These are phyloP conservation scores for Entophlyctis luteolus DNA, from an alignment of 192 early-diverging fungal genomes.

Conservation along the genomic window DNA sequence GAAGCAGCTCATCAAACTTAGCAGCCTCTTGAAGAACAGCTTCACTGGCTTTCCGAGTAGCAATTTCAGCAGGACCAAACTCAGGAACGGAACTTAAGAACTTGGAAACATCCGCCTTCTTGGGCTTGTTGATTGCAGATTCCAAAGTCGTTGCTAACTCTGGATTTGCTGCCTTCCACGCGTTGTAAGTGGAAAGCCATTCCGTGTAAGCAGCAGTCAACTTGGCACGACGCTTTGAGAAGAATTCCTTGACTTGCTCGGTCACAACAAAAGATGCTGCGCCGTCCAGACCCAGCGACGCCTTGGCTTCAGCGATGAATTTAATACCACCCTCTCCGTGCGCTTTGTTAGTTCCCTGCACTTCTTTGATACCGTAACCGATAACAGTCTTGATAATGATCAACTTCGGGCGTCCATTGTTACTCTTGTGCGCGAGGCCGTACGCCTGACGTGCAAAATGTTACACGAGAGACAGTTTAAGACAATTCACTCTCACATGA, in stretches of 20 bases:
- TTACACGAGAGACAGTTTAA: neutral
- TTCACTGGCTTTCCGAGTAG: slow-evolving; percentile 79
- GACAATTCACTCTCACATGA: neutral
- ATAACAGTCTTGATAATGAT: slow-evolving; percentile 73
- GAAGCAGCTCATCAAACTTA: slow-evolving; percentile 73
- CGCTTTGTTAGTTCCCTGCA: slow-evolving; percentile 83
- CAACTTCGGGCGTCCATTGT: slow-evolving; percentile 59
- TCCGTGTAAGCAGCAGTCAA: slow-evolving; percentile 63
- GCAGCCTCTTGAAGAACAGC: slow-evolving; percentile 77
- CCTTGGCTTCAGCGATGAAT: slow-evolving; percentile 63
- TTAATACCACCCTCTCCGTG: slow-evolving; percentile 65
- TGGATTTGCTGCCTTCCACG: slow-evolving; percentile 68
- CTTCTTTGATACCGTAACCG: slow-evolving; percentile 81
- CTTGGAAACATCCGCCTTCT: slow-evolving; percentile 20
- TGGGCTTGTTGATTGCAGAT: slow-evolving; percentile 16
- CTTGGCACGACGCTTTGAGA: slow-evolving; percentile 48
- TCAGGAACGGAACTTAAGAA: slow-evolving; percentile 19
- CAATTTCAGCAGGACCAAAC: slow-evolving; percentile 23
- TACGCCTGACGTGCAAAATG: slow-evolving; percentile 69
- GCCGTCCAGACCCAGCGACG: slow-evolving; percentile 77
- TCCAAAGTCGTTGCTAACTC: slow-evolving; percentile 39
- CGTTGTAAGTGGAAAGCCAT: slow-evolving; percentile 73
- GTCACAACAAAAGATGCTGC: slow-evolving; percentile 71
- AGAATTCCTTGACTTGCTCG: slow-evolving; percentile 48
- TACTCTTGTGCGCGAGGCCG: slow-evolving; percentile 81